Evolutionary conservation across 2,329 filamentous ascomycete genomes (phyloP), one percentile per base, ranked within the genome.

Genomic region (Penicillium sp.): DNA sequence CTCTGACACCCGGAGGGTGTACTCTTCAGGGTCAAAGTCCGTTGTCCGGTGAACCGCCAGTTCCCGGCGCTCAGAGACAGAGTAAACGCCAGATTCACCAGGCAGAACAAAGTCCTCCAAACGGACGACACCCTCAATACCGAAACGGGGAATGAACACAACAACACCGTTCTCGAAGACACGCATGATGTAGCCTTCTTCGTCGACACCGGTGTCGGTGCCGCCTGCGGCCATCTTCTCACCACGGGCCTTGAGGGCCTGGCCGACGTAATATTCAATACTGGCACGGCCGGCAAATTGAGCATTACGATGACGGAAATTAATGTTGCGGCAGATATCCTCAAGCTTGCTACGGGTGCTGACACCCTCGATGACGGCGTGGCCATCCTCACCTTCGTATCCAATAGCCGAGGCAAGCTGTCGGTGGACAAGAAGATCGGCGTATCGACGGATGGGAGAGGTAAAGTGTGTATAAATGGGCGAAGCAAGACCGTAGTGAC

Each of bases 381-480:
- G 73, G 53, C 78, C 78, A 35, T 78, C 76, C 62, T 79, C 76
- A 48, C 76, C 76, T 59, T 79, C 93, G 81, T 98, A 98, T 61
- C 90, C 91, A 72, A 99, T 98, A 33, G 95, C 93, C 10, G 95
- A 94, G 0, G 95, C 94, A 55, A 99, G 88, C 81, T 99, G 95
- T 14, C 94, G 86, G 77, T 99, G 94, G 5, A 92, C 94, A 58
- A 97, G 88, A 2, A 99, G 85, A 80, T 99, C 95, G n/a, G 94
- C 94, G 75, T 99, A 99, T 33, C 96, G 91, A 61, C 95, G 91
- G 75, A 99, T 99, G 3, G 95, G 96, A 3, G 91, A 96, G 0
- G 95, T 99, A 79, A 99, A 99, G 78, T 99, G 95, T 2, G 95
- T 99, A 81, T 99, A 99, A 75, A 99, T 99, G 72, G 96, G 91